phyloP scores from a whole-genome alignment of 1,284 basidiomycete genomes.

The Tausonia pullulans region DNA sequence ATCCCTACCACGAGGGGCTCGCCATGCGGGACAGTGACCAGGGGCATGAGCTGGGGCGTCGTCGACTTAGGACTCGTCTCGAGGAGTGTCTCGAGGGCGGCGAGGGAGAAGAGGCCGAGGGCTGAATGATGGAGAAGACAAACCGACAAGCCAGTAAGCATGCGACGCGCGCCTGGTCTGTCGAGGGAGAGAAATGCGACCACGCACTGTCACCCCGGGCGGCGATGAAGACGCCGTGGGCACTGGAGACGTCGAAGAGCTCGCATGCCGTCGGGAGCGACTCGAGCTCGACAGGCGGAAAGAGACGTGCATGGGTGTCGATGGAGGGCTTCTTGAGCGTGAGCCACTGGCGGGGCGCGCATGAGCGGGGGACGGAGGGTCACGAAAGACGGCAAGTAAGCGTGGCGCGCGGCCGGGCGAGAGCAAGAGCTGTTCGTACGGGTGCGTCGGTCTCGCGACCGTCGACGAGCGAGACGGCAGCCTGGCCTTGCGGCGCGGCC shows the following conservation, averaged over 20 bases:
- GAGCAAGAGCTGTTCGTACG: neutral
- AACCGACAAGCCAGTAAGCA: neutral
- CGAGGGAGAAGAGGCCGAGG: conserved; percentile 8
- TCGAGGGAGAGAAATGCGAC: neutral
- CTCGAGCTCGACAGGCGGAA: conserved; percentile 23
- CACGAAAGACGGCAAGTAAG: neutral
- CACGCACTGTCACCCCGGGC: conserved; percentile 31
- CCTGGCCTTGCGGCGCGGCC: neutral
- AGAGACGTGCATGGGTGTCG: conserved; percentile 31
- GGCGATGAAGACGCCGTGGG: conserved; percentile 31
- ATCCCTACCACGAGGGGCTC: conserved; percentile 5
- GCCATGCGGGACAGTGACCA: conserved; percentile 1
- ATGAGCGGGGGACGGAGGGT: neutral
- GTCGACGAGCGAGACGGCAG: neutral
- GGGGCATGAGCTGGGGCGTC: neutral
- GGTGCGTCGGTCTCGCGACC: conserved; percentile 4
- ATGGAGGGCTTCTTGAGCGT: conserved; percentile 32
- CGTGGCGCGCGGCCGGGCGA: neutral
- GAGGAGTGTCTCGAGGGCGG: neutral
- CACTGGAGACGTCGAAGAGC: conserved; percentile 35
- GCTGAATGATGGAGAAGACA: neutral
- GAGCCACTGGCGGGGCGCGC: conserved; percentile 28
- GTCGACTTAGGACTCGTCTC: neutral
- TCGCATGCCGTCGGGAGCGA: conserved; percentile 30
- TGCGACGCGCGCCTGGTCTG: too few relatives aligned